Evolutionary conservation across 495 filamentous ascomycete species (phyloP).

Genomic region (Lasiosphaeriaceae sp.): DNA sequence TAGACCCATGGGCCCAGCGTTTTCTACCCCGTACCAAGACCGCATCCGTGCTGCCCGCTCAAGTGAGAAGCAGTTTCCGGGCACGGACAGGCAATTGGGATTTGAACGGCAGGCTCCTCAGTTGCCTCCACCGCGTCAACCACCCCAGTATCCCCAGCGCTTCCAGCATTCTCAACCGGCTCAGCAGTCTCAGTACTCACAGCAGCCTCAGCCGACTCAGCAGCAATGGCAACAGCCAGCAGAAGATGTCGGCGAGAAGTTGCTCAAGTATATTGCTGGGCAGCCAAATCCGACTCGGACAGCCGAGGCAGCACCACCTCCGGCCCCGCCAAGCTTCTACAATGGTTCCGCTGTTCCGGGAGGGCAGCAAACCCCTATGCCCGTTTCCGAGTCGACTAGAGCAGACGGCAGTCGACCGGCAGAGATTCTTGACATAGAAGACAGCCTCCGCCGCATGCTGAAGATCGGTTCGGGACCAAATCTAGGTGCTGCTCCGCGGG

Average conservation of each 20-base stretch:
- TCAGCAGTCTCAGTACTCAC: background rate
- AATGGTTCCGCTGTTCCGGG: background rate
- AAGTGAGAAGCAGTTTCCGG: constrained; percentile 14
- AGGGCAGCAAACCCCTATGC: background rate
- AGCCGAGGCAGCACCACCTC: background rate
- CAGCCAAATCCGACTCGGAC: background rate
- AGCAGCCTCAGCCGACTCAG: constrained; percentile 2
- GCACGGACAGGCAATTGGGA: background rate
- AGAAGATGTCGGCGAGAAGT: constrained; percentile 24
- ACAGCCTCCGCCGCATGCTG: constrained; percentile 46
- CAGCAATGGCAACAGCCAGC: constrained; percentile 19
- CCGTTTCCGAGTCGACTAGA: background rate
- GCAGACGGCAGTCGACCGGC: constrained; percentile 16
- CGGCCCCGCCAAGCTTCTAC: background rate
- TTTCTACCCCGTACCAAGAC: constrained; percentile 64
- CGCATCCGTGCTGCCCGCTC: constrained; percentile 55
- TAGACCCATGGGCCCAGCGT: constrained; percentile 55
- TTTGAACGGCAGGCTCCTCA: background rate
- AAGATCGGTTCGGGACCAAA: constrained; percentile 36
- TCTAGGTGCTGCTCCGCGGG: constrained; percentile 7
- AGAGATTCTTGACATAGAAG: constrained; percentile 43
- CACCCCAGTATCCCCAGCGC: constrained; percentile 11
- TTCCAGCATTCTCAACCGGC: background rate
- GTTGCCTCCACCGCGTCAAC: background rate
- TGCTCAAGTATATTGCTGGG: constrained; percentile 30